Evolutionary conservation across 2,329 filamentous ascomycete genomes (phyloP), one percentile per base, ranked within the genome.

Genomic region (Diaporthe helianthi): DNA sequence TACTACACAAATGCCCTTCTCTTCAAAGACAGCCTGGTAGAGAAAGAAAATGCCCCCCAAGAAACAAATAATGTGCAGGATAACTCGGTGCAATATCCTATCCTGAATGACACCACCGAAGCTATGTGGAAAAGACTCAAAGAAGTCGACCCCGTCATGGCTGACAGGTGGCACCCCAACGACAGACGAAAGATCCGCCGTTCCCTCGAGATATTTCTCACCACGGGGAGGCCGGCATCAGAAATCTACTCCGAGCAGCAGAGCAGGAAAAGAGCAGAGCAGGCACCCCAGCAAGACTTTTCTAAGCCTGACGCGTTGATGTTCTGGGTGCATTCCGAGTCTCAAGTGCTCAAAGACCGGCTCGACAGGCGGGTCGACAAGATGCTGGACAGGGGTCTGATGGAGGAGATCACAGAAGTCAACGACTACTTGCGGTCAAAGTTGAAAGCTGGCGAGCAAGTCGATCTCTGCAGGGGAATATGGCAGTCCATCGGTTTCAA

Each of bases 401-500:
- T 85, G 70, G 77, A 81, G 8, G 87, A 89, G 74, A 81, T 84
- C 0, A 77, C 77, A 29, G 76, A 83, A 60, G 79, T 89, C 53
- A 82, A 83, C 70, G 73, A 80, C 1, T 82, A 83, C 58, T 76
- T 80, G 4, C 78, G 73, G 22, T 66, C 75, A 2, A 76, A 76
- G 22, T 72, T 77, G 0, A 76, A 81, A 0, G 75, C 81, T 1
- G 90, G 89, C 0, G 79, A 83, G 1, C 73, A 79, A 0, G 80
- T 96, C 2, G 93, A 98, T 76, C 85, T 89, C 73, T 92, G 88
- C 1, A 89, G 90, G 65, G 97, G 96, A 0, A 97, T 99, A 52
- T 99, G 95, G 94, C 92, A 97, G 65, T 96, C 94, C 1, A 99
- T 99, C 71, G 96, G 96, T 1, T 98, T 94, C 80, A 98, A 97